Base-by-base conservation (phyloP, 106 monocot genomes). In the Narthecium ossifragum region DNA sequence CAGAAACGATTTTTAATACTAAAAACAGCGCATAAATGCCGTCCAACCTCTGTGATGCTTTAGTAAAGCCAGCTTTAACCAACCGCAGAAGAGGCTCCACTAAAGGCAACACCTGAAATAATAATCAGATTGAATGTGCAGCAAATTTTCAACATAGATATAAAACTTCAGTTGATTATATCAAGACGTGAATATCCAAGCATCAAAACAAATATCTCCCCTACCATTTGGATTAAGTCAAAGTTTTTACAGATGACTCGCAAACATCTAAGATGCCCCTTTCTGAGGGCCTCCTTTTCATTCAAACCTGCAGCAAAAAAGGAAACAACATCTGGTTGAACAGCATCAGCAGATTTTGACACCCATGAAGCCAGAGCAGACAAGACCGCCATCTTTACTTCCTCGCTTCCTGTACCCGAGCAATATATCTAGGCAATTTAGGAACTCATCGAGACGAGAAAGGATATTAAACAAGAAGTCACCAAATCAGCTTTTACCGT, bases 1-100 rank as follows among this genome's bases (percentile, higher is more conserved):
- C 45, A 49, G 79, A 65, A 51, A 45, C 72, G 63, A 88, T 62
- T 64, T 84, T 90, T 48, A 75, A 62, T 50, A 81, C 66, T 25
- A 74, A 67, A 74, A 87, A 79, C 23, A 98, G 70, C 9, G 87
- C 86, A 73, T 98, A 98, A 50, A 98, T 87, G 34, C 96, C 90
- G 91, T 98, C 96, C 76, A 98, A 74, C 60, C 78, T 78, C 65
- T 91, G 90, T 39, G 90, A 56, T 64, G 64, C 73, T 73, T 98
- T 98, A 13, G 84, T 91, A 67, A 87, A 87, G 14, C 81, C 87
- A 73, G 66, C 64, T 74, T 98, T 98, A 20, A 85, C 80, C 29
- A 98, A 55, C 46, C 84, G 96, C 59, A 79, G 61, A 68, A 98
- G 78, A 53, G 71, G 64, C 5, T 87, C 96, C 62, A 84, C 26